phyloP scores from a whole-genome alignment of 78 protist genomes.

The slime mould (Dictyostelium discoideum) region dicty_2.7 NC_007089.4:2835001-2835500 shows the following conservation, averaged over 20 bases:
- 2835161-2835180: slow-evolving; percentile 53
- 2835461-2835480: neutral
- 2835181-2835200: slow-evolving; percentile 35
- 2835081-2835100: neutral
- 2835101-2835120: neutral
- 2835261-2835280: slow-evolving; percentile 40
- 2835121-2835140: slow-evolving; percentile 28
- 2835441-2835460: neutral
- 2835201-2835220: slow-evolving; percentile 14
- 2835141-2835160: slow-evolving; percentile 68
- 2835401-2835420: slow-evolving; percentile 55
- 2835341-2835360: slow-evolving; percentile 56
- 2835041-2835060: neutral
- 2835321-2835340: slow-evolving; percentile 45
- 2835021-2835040: neutral
- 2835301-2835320: slow-evolving; percentile 10
- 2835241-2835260: slow-evolving; percentile 34
- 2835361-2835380: slow-evolving; percentile 51
- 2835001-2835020: neutral
- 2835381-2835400: neutral
- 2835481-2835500: neutral
- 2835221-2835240: slow-evolving; percentile 44
- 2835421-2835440: neutral
- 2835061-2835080: neutral
- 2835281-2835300: slow-evolving; percentile 18